Evolutionary conservation across 352 stramenopile genomes (phyloP).

Genomic region (Phytophthora foliorum): DNA sequence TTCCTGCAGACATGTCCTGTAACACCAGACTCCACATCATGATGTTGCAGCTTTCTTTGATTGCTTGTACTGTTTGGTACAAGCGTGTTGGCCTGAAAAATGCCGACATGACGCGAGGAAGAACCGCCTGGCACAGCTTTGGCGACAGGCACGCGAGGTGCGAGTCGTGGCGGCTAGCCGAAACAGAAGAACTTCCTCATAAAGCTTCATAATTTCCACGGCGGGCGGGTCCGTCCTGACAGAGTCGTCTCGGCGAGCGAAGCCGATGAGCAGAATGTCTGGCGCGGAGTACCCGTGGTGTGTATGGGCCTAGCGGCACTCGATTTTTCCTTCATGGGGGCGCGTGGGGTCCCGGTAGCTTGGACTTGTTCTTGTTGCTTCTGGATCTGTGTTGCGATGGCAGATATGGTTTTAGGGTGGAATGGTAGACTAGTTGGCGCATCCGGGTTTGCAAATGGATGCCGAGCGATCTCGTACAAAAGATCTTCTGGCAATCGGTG

Average conservation of each 20-base stretch:
- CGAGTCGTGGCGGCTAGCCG: conserved; percentile 22
- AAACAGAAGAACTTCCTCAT: conserved; percentile 48
- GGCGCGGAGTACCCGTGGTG: conserved; percentile 8
- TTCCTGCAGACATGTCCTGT: not conserved
- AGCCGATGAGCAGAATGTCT: conserved; percentile 24
- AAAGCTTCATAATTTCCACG: conserved; percentile 52
- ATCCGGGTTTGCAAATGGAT: conserved; percentile 84
- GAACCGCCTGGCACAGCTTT: conserved; percentile 11
- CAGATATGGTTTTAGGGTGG: conserved; percentile 57
- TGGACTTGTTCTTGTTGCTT: conserved; percentile 38
- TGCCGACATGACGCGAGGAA: conserved; percentile 28
- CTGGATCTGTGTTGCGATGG: conserved; percentile 56
- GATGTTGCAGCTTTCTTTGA: conserved; percentile 5
- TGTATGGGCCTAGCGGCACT: conserved; percentile 7
- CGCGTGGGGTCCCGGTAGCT: conserved; percentile 11
- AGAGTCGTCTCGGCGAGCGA: conserved; percentile 18
- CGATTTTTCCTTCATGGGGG: conserved; percentile 22
- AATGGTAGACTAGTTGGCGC: conserved; percentile 63
- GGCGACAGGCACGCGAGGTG: conserved; percentile 3
- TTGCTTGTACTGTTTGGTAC: not conserved
- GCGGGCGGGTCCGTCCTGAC: conserved; percentile 22
- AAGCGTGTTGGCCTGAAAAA: not conserved
- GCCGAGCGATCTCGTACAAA: conserved; percentile 86
- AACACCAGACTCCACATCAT: too few relatives aligned
- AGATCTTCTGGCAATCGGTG: conserved; percentile 89